Conservation (phyloP, 108 stramenopile genomes). For the Pseudonitzschia delicatissima region DNA sequence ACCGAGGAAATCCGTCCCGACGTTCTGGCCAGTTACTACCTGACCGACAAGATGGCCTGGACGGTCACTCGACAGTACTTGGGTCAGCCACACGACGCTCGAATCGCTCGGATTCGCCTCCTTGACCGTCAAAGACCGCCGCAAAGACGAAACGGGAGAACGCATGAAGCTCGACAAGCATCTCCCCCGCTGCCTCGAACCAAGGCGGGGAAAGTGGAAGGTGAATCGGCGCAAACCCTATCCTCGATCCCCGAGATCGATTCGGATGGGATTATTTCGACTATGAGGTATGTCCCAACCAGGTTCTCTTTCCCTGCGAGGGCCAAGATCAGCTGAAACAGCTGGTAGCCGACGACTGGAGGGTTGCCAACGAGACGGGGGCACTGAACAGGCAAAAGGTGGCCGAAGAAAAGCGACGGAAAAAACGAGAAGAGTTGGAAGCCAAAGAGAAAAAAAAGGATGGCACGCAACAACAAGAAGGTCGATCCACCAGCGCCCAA, state of each 20-base stretch:
- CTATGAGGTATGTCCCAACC: slow-evolving; percentile 25
- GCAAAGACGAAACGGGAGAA: neutral
- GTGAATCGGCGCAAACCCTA: neutral
- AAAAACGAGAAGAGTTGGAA: slow-evolving; percentile 7
- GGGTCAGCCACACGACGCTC: slow-evolving; percentile 31
- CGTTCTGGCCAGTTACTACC: slow-evolving; percentile 23
- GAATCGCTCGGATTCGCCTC: slow-evolving; percentile 17
- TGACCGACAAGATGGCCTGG: slow-evolving; percentile 30
- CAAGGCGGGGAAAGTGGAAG: slow-evolving; percentile 32
- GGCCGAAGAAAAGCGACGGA: neutral
- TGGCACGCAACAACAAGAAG: neutral
- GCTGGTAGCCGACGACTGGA: slow-evolving; percentile 16
- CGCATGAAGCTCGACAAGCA: slow-evolving; percentile 25
- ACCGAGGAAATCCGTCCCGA: slow-evolving; percentile 12
- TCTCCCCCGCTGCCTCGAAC: slow-evolving; percentile 40
- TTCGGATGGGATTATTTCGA: slow-evolving; percentile 49
- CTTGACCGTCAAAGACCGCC: slow-evolving; percentile 22
- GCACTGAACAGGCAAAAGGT: neutral
- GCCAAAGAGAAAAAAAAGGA: neutral
- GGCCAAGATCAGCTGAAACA: slow-evolving; percentile 22
- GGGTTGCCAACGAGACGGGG: slow-evolving; percentile 21
- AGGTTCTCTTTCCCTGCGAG: slow-evolving; percentile 33
- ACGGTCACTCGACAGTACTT: slow-evolving; percentile 35
- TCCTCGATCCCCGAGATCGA: slow-evolving; percentile 26
- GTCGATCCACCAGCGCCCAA: neutral